Percentiles rank a stretch among this genome's conserved stretches.
These are phyloP conservation scores for Gossypium davidsonii DNA, from an alignment of 441 rosid genomes.

Conservation along the genomic window DNA sequence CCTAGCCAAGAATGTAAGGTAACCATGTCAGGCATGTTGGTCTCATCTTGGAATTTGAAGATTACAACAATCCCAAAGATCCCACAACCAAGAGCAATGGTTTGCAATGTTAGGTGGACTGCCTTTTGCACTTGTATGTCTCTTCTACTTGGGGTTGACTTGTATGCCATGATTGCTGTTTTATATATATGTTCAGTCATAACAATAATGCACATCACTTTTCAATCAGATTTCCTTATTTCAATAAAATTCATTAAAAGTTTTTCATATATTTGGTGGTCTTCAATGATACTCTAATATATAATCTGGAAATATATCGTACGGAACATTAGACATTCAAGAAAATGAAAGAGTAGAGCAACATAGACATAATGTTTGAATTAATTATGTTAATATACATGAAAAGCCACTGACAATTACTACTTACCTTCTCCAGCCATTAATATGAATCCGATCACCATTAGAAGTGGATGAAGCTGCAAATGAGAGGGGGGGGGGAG, in stretches of 20 bases:
- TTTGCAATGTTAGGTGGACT: constrained; percentile 29
- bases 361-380: no score
- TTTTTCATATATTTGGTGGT: no score
- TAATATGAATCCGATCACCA: constrained; percentile 48
- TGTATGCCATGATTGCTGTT: constrained; percentile 52
- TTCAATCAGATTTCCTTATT: no score
- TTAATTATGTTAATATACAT: not conserved
- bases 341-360: no score
- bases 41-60: constrained; percentile 36
- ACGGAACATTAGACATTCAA: no score
- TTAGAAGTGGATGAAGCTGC: constrained; percentile 48
- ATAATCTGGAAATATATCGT: no score
- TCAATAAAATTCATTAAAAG: no score
- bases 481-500: not conserved
- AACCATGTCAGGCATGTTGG: constrained; percentile 18
- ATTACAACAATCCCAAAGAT: constrained; percentile 33
- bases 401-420: not conserved
- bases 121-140: constrained; percentile 18
- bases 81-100: constrained; percentile 34
- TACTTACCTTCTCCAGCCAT: constrained; percentile 44
- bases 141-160: constrained; percentile 33
- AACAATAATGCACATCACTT: not conserved
- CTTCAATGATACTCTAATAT: no score
- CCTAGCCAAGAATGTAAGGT: constrained; percentile 56
- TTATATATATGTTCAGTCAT: not conserved